A percentile compares a stretch with the other conserved stretches of the same genome.
Evolutionary conservation across 305 asterid genomes (phyloP).

Genomic region (Fraxinus baroniana): DNA sequence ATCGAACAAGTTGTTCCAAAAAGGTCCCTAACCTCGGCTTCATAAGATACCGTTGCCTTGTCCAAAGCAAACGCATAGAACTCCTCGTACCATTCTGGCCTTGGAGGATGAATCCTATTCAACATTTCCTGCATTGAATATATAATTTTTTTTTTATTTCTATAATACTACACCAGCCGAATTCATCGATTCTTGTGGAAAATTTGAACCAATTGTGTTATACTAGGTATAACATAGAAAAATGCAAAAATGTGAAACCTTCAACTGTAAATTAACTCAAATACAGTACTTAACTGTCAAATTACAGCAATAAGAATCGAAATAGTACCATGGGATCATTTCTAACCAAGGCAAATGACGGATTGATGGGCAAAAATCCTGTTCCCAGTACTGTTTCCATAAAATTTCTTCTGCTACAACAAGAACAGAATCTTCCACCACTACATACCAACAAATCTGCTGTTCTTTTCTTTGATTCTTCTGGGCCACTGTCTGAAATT

Average conservation of each 20-base stretch:
- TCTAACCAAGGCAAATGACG: slow-evolving; percentile 43
- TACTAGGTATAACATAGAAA: neutral
- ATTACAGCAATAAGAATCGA: slow-evolving; percentile 11
- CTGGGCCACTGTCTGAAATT: slow-evolving; percentile 19
- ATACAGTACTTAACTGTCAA: neutral
- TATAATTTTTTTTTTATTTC: slow-evolving; percentile 3
- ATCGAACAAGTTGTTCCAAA: neutral
- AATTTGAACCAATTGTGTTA: neutral
- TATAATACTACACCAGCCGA: neutral
- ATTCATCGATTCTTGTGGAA: neutral
- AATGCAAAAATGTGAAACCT: neutral
- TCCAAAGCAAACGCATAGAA: slow-evolving; percentile 65
- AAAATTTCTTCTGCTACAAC: slow-evolving; percentile 57
- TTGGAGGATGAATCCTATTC: slow-evolving; percentile 73
- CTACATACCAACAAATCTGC: slow-evolving; percentile 22
- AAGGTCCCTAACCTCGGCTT: slow-evolving; percentile 65
- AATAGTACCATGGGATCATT: slow-evolving; percentile 46
- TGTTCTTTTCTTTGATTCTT: slow-evolving; percentile 26
- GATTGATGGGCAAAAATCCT: slow-evolving; percentile 38
- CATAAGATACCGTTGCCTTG: slow-evolving; percentile 57
- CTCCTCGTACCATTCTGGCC: slow-evolving; percentile 95
- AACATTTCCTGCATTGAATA: slow-evolving; percentile 51
- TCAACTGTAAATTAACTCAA: neutral
- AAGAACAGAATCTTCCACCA: slow-evolving; percentile 42
- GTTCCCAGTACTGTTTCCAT: slow-evolving; percentile 47